Base-by-base conservation (phyloP, 2,329 filamentous ascomycete species). In the Epichloe glyceriae region DNA sequence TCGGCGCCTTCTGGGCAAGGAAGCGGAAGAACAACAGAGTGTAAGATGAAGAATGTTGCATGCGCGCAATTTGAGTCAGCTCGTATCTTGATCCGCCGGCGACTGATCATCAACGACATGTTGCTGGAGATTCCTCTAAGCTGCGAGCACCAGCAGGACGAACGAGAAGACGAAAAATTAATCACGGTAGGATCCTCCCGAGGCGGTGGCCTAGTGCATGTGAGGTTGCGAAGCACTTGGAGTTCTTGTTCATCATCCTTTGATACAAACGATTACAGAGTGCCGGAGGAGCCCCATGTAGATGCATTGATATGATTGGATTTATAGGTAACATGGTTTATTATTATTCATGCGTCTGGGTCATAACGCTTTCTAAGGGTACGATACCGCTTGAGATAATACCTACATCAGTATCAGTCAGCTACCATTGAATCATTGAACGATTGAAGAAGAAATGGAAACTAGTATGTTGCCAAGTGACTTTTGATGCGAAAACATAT, bases 341-440 rank as follows among this genome's bases (percentile, higher is more conserved):
- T 51, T 38, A 20, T 38, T 33, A 30, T 15, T 50, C 52, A 69
- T 17, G 64, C 66, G 37, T 62, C 55, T 42, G 63, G 68, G 55
- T 82, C 77, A 70, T 96, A 96, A 63, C 88, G 77, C 70, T 93
- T 84, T 62, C 85, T 83, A 61, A 96, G 70, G 26, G 87, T 82
- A 59, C 91, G 83, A 71, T 96, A 96, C 64, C 86, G 80, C 73
- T 94, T 95, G 61, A 96, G 74, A 71, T 93, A 95, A 68, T 95
- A 94, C 64, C 88, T 94, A 65, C 47, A 43, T 20, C 12, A 30
- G 7, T 4, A 5, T 15, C 12, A 19, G 50, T 55, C 38, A 53
- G 55, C 43, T 11, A 30, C 39, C 14, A 44, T 30, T 20, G 6
- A 26, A 8, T 8, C 34, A 12, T 3, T 2, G 20, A 46, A 22